Evolutionary conservation across 202 grass and related monocot species (phyloP), one percentile per base, ranked within the genome.

Genomic region (Bolboschoenoplectus hybrid): DNA sequence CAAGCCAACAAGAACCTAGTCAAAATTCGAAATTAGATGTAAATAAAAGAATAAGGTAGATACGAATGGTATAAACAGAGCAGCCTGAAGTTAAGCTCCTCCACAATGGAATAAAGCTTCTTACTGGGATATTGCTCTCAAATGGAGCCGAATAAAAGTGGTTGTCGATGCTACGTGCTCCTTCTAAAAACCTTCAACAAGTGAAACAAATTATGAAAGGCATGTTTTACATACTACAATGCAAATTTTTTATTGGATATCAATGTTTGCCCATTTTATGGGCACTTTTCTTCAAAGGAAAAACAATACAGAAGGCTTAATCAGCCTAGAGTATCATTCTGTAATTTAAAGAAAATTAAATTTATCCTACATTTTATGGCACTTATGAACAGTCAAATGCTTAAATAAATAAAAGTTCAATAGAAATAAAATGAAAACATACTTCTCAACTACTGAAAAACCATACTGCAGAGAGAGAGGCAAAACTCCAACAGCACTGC

Each of bases 381-480:
- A 74, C 32, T 12, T 52, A 52, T 4, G 34, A 74, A 49, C 10
- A 74, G n/a, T 13, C 34, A 78, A 78, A 56, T 78, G 35, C 6
- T 74, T 56, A 17, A n/a, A 43, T 80, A 80, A 60, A 80, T 80
- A 80, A 1, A 53, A 80, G 35, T n/a, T n/a, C 11, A 80, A 58
- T 61, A 60, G 4, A 79, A 76, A 64, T 64, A 57, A 78, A 81
- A 39, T 12, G 69, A 51, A 85, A 82, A 34, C 97, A 88, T 96
- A 99, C 97, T 94, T 96, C 62, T 99, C 84, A 75, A 99, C 85
- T 90, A 95, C 86, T 69, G 93, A 67, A 91, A 99, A 99, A 65
- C 97, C 93, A 89, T 99, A 99, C 70, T 99, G 97, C 72, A 99
- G 91, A 85, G 97, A 99, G 56, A 99, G 88, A 40, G 97, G 97